A percentile compares a stretch with the other conserved stretches of the same genome.
phyloP scores from a whole-genome alignment of 83 land plant species.

The Larix sibirica region DNA sequence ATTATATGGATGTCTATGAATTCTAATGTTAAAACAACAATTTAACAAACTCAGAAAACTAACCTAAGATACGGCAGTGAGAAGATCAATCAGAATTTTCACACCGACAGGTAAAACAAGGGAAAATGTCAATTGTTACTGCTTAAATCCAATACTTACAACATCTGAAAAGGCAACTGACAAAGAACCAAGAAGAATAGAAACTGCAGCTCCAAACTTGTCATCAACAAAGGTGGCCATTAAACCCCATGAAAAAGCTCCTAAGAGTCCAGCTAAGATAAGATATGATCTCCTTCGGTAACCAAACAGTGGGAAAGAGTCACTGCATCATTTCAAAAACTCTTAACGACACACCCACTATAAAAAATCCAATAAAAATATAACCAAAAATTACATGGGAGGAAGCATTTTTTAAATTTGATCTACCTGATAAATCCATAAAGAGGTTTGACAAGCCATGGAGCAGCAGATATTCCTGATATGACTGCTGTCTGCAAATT shows the following conservation, averaged over 20 bases:
- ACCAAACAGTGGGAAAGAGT: constrained; percentile 96
- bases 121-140: background rate
- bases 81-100: background rate
- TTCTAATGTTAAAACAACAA: background rate
- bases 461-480: constrained; percentile 87
- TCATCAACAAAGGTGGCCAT: constrained; percentile 85
- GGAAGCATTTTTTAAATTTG: background rate
- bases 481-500: constrained; percentile 86
- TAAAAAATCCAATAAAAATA: background rate
- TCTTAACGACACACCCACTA: background rate
- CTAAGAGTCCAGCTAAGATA: constrained; percentile 88
- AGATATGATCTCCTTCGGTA: constrained; percentile 96
- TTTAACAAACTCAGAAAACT: background rate
- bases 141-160: constrained; percentile 51
- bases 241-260: constrained; percentile 87
- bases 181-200: constrained; percentile 93
- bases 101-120: background rate
- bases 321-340: constrained; percentile 51
- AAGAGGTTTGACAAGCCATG: constrained; percentile 95
- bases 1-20: background rate
- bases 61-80: background rate
- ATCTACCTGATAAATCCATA: constrained; percentile 95
- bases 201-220: constrained; percentile 80
- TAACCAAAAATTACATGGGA: background rate
- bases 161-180: constrained; percentile 99